Evolutionary conservation across 805 yeast genomes (phyloP).

Genomic region (Wickerhamiella lipophila): DNA sequence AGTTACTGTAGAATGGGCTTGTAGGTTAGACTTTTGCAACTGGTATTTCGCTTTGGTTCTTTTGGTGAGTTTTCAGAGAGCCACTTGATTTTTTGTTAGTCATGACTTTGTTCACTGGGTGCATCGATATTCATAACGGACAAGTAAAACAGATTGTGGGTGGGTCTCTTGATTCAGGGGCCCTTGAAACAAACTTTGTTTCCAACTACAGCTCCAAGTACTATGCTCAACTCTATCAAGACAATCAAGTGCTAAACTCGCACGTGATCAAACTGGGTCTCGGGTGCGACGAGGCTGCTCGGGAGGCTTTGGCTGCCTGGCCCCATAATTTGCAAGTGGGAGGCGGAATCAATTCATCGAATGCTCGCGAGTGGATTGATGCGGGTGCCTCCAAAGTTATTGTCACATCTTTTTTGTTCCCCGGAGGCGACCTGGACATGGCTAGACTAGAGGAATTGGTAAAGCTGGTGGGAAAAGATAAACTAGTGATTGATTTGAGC

Average conservation of each 20-base stretch:
- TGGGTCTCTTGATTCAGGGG: slow-evolving; percentile 48
- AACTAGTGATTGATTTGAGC: slow-evolving; percentile 78
- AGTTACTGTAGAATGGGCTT: no score
- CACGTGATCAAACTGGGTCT: slow-evolving; percentile 90
- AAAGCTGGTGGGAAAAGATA: slow-evolving; percentile 44
- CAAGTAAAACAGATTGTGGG: slow-evolving; percentile 96
- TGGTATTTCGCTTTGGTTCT: no score
- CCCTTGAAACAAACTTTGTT: slow-evolving; percentile 61
- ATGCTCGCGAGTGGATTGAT: slow-evolving; percentile 69
- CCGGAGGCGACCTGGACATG: slow-evolving; percentile 41
- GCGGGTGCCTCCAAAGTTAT: slow-evolving; percentile 76
- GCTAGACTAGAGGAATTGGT: slow-evolving; percentile 42
- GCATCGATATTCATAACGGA: slow-evolving; percentile 91
- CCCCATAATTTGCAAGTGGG: slow-evolving; percentile 72
- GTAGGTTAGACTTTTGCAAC: background rate
- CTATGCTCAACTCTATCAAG: slow-evolving; percentile 58
- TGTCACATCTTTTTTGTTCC: slow-evolving; percentile 84
- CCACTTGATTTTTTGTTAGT: background rate
- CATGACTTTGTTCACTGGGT: slow-evolving; percentile 86
- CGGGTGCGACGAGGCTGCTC: slow-evolving; percentile 72
- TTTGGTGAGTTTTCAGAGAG: no score
- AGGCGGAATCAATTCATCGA: slow-evolving; percentile 71
- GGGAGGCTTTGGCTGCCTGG: slow-evolving; percentile 61
- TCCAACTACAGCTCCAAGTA: slow-evolving; percentile 59
- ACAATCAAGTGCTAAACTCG: slow-evolving; percentile 52